A percentile compares a stretch with the other conserved stretches of the same genome.
Evolutionary conservation across 192 early-diverging fungal species (phyloP).

Genomic region (Entomortierella parvispora): DNA sequence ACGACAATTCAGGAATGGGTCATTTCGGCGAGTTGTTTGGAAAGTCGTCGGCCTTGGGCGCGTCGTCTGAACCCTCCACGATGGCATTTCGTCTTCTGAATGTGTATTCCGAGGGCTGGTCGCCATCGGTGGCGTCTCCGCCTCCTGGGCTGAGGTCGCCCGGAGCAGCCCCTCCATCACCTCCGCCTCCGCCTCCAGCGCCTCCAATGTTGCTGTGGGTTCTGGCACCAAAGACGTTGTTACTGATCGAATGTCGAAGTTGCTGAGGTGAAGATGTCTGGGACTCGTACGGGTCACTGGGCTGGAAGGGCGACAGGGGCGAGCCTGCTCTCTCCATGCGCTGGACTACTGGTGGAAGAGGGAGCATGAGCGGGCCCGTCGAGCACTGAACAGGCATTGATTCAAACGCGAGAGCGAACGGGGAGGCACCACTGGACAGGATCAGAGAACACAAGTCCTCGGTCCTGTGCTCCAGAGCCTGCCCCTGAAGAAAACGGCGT

Average conservation of each 20-base stretch:
- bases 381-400: not conserved
- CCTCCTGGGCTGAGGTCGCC: conserved; percentile 36
- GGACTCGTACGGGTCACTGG: conserved; percentile 5
- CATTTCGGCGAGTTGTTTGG: conserved; percentile 38
- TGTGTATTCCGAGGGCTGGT: conserved; percentile 43
- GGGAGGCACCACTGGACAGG: not conserved
- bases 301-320: conserved; percentile 17
- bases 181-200: conserved; percentile 33
- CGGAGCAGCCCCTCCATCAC: conserved; percentile 6
- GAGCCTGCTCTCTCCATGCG: conserved; percentile 24
- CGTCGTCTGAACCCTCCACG: conserved; percentile 49
- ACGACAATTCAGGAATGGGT: not conserved
- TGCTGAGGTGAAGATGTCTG: conserved; percentile 4
- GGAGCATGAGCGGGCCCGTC: conserved; percentile 1
- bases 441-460: no score
- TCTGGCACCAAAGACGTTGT: conserved; percentile 16
- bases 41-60: conserved; percentile 50
- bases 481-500: not conserved
- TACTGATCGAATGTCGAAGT: conserved; percentile 1
- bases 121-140: conserved; percentile 35
- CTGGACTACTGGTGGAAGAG: conserved; percentile 19
- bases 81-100: conserved; percentile 48
- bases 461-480: not conserved
- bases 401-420: not conserved
- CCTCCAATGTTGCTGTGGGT: conserved; percentile 38